These are phyloP conservation scores for Canavalia gladiata DNA, from an alignment of 306 rosid species.

Conservation along the genomic window DNA sequence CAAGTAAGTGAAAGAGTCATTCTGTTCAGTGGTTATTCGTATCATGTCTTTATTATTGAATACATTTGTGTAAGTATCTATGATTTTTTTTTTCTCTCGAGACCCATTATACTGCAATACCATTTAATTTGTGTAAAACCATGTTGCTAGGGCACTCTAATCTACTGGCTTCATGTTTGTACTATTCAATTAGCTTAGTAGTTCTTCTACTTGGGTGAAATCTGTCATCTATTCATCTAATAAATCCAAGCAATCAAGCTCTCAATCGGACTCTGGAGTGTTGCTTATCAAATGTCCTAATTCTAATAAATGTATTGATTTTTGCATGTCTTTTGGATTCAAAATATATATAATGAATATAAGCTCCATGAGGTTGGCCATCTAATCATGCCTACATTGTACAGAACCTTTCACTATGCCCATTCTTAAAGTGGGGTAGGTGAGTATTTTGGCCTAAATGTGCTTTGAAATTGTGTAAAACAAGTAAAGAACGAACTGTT, in stretches of 20 bases:
- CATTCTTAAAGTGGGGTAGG: background rate
- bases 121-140: constrained; percentile 38
- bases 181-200: constrained; percentile 1
- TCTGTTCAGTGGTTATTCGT: constrained; percentile 45
- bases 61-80: constrained; percentile 52
- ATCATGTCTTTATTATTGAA: constrained; percentile 43
- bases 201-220: constrained; percentile 18
- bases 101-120: constrained; percentile 44
- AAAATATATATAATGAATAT: background rate
- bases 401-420: background rate
- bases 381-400: background rate
- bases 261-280: background rate
- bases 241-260: constrained; percentile 1
- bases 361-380: background rate
- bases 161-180: background rate
- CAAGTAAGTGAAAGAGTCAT: constrained; percentile 39
- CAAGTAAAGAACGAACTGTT: constrained; percentile 1
- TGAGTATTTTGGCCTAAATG: constrained; percentile 9
- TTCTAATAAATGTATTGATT: constrained; percentile 12
- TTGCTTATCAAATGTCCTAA: background rate
- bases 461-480: background rate
- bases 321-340: background rate
- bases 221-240: background rate
- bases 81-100: constrained; percentile 2
- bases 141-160: constrained; percentile 17